A percentile compares a stretch with the other conserved stretches of the same genome.
These are phyloP conservation scores for Trametes coccinea DNA, from an alignment of 768 basidiomycete species.

Conservation along the genomic window DNA sequence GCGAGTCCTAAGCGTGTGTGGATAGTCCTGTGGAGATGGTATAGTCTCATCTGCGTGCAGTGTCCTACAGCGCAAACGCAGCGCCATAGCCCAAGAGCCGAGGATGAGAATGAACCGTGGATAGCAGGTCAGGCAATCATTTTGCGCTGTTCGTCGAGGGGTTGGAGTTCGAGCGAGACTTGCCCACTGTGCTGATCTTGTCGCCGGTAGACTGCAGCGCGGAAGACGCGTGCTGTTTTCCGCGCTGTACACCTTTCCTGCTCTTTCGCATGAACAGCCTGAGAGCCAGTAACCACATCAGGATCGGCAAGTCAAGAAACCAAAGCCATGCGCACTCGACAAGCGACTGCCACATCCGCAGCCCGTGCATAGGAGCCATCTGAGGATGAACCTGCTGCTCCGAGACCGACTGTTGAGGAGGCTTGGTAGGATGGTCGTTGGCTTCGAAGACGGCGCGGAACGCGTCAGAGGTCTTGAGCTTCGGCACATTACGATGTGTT, in stretches of 20 bases:
- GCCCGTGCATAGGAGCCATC: slow-evolving; percentile 51
- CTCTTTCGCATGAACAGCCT: slow-evolving; percentile 53
- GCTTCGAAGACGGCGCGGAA: slow-evolving; percentile 52
- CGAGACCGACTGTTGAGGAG: slow-evolving; percentile 55
- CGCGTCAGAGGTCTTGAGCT: slow-evolving; percentile 44
- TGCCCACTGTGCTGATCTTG: slow-evolving; percentile 12
- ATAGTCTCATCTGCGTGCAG: too few species aligned
- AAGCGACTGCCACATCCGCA: slow-evolving; percentile 56
- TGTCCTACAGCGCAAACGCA: too few species aligned
- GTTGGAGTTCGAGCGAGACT: background rate
- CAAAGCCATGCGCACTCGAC: slow-evolving; percentile 40
- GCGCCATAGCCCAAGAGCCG: too few species aligned
- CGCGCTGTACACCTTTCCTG: slow-evolving; percentile 29
- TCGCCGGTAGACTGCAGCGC: slow-evolving; percentile 20
- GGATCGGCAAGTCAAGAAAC: background rate
- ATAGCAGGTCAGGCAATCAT: background rate
- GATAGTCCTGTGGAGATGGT: too few species aligned
- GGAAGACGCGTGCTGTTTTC: slow-evolving; percentile 22
- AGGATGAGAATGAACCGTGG: background rate
- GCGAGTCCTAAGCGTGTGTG: too few species aligned
- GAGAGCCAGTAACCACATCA: background rate
- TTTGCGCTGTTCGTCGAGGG: background rate
- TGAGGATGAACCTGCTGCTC: slow-evolving; percentile 50
- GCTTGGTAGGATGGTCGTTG: slow-evolving; percentile 45
- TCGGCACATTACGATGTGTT: slow-evolving; percentile 55